Base-by-base conservation (phyloP, 345 rosid species). In the Linum tenue region DNA sequence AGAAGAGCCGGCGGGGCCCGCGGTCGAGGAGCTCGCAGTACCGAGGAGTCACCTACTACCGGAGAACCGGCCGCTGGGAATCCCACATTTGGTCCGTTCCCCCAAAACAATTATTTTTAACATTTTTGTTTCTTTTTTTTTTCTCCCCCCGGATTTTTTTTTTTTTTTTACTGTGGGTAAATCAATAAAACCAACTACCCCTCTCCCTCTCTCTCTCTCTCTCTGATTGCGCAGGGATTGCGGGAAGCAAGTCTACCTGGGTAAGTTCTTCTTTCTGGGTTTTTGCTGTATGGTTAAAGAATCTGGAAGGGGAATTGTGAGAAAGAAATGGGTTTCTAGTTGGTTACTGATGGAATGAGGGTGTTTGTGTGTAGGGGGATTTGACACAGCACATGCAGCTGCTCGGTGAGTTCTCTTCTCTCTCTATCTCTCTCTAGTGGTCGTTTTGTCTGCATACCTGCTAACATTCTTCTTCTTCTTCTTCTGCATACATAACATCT, bases 51-150 rank as follows among this genome's bases (percentile, higher is more conserved):
- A 94, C 99, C 51, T 94, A 85, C 69, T 94, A 94, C 76, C 82
- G 99, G 76, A 80, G 99, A 67, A 94, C 99, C 22, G 99, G 99
- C 61, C 82, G 99, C 67, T 94, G 99, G 99, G 99, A 94, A 73
- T 94, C 99, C 62, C 99, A 94, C 79, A 94, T 94, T 62, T 94
- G 99, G 99, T 90, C 57, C 9, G 78, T 74, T 31, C 7, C 53
- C 12, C 35, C 7, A 4, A 41, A 41, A 41, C 0, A 22, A 22
- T 22, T 22, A 22, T 22, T 22, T 22, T 22, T 22, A 22, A 22
- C 31, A 22, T 22, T 22, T 22, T 22, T 22, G 31, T 22, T 22
- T 48, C 31, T 22, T 22, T 22, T n/a, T n/a, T n/a, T 22, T 22
- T 22, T 22, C 31, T 22, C 31, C 31, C 31, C 31, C 31, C 0